Conservation (phyloP, 1,284 basidiomycete species). For the Serendipita sp. region DNA sequence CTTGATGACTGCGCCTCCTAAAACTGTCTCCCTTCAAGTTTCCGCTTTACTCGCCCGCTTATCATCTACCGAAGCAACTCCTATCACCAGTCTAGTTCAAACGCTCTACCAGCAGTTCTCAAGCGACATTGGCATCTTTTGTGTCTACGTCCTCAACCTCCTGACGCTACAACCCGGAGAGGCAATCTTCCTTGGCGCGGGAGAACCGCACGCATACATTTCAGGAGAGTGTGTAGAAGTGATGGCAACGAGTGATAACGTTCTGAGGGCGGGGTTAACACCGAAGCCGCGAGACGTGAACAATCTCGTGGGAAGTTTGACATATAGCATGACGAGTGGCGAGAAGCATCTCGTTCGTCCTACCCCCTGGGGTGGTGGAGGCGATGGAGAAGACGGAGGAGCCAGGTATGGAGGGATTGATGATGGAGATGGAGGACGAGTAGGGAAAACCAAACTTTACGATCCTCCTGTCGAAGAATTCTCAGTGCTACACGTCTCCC, state of each 20-base stretch:
- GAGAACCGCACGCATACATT: constrained; percentile 95
- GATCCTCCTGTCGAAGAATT: constrained; percentile 94
- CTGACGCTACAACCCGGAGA: constrained; percentile 69
- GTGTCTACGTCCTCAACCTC: constrained; percentile 84
- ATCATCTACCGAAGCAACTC: constrained; percentile 28
- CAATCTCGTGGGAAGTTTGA: constrained; percentile 79
- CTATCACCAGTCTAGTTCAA: constrained; percentile 55
- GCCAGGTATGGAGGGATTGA: constrained; percentile 7
- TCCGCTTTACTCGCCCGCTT: constrained; percentile 51
- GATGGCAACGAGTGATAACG: constrained; percentile 98
- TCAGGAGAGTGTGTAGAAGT: constrained; percentile 92
- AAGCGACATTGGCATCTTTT: constrained; percentile 87
- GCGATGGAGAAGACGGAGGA: constrained; percentile 8
- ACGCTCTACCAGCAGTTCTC: constrained; percentile 74
- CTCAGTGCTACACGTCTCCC: constrained; percentile 56
- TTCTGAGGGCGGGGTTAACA: constrained; percentile 94
- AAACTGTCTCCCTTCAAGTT: constrained; percentile 40
- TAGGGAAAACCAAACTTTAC: constrained; percentile 44
- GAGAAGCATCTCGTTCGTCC: constrained; percentile 58
- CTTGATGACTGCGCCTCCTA: constrained; percentile 61
- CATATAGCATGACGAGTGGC: constrained; percentile 63
- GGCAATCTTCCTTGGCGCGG: constrained; percentile 88
- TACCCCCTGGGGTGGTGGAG: constrained; percentile 28
- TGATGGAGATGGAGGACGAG: neutral
- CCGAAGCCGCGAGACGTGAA: constrained; percentile 90